Evolutionary conservation across 495 filamentous ascomycete genomes (phyloP), one percentile per base, ranked within the genome.

Genomic region (Thermothielavioides terrestris): DNA sequence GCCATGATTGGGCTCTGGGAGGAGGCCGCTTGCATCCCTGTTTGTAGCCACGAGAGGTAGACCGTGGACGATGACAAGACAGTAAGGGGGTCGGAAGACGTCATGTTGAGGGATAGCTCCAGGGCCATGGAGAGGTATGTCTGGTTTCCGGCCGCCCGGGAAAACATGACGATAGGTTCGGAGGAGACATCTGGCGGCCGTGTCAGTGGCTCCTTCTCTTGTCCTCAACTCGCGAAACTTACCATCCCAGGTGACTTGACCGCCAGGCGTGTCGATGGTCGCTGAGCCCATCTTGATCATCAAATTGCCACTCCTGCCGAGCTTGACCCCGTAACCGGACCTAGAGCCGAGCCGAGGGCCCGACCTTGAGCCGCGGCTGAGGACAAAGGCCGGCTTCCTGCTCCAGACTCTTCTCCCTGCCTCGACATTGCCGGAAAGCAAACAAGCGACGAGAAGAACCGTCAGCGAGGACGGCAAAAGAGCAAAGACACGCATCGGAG

Each of bases 41-140:
- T 39, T 17, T 60, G 57, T 22, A 60, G 26, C 21, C 49, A 56
- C 0, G 57, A 42, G 9, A 60, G 14, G 17, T 50, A 56, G 31
- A 49, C 17, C 3, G 20, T 39, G 15, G 53, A 48, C 2, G 46
- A 32, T 6, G 50, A 7, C 6, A 56, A 4, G 32, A 50, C 22
- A 4, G 34, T 15, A 6, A 47, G 30, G 6, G 53, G 46, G 17
- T 52, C 46, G 23, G 53, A 42, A 0, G 52, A 46, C 18, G 52
- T 46, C 20, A 52, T 14, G 32, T 59, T 51, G 28, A 49, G 6
- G 7, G 53, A 21, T 6, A 56, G 41, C 21, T 49, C 40, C 45
- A 59, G 20, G 25, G 21, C 49, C 6, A 55, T 15, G 12, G 57
- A 49, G 28, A 59, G 41, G 49, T 56, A 59, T 25, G 57, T 59